Evolutionary conservation across 2,329 filamentous ascomycete genomes (phyloP).

Genomic region (Colletotrichum sp.): DNA sequence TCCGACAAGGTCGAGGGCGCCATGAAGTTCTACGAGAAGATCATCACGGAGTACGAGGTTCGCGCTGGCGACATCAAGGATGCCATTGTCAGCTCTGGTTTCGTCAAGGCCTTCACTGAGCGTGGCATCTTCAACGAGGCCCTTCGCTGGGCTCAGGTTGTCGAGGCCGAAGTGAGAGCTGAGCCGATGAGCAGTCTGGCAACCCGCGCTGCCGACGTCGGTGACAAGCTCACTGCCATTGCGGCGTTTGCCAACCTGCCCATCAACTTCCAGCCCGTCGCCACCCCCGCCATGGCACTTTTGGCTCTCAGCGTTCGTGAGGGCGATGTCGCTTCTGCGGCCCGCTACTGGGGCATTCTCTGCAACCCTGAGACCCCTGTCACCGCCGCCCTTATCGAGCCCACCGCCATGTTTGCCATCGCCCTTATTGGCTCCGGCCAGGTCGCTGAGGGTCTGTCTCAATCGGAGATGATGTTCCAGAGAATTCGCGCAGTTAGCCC

Average conservation of each 20-base stretch:
- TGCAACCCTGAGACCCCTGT: slow-evolving; percentile 65
- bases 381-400: slow-evolving; percentile 76
- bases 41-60: slow-evolving; percentile 67
- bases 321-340: slow-evolving; percentile 78
- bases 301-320: slow-evolving; percentile 85
- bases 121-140: slow-evolving; percentile 75
- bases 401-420: slow-evolving; percentile 88
- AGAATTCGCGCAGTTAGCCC: slow-evolving; percentile 70
- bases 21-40: slow-evolving; percentile 83
- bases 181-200: slow-evolving; percentile 76
- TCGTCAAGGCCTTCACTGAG: slow-evolving; percentile 79
- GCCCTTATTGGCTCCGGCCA: slow-evolving; percentile 87
- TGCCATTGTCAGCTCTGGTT: slow-evolving; percentile 73
- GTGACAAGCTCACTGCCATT: slow-evolving; percentile 71
- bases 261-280: slow-evolving; percentile 51
- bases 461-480: slow-evolving; percentile 86
- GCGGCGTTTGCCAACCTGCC: slow-evolving; percentile 68
- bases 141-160: slow-evolving; percentile 72
- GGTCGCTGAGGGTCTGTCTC: slow-evolving; percentile 78
- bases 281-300: slow-evolving; percentile 76
- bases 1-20: slow-evolving; percentile 83
- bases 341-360: slow-evolving; percentile 81
- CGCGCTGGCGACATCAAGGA: slow-evolving; percentile 71
- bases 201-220: slow-evolving; percentile 79
- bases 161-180: slow-evolving; percentile 63